Conservation (phyloP, 768 basidiomycete species). For the Gymnopilus dilepis region DNA sequence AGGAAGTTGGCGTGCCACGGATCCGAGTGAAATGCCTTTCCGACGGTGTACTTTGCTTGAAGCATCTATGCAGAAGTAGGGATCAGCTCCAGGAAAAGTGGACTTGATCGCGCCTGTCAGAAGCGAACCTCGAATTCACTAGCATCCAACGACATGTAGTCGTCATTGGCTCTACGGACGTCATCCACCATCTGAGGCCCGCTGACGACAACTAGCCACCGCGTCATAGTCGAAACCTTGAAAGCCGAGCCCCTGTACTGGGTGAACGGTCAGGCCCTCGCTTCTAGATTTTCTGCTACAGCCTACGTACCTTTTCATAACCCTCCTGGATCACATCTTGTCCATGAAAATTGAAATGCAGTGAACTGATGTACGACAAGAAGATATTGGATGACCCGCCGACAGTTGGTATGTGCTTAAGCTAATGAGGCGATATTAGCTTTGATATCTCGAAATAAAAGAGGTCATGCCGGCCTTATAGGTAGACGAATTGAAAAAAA, state of each 20-base stretch:
- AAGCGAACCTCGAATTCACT: too few species aligned
- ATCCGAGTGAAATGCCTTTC: not conserved
- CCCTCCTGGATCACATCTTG: conserved; percentile 24
- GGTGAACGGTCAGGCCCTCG: too few species aligned
- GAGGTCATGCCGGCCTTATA: not conserved
- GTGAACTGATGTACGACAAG: conserved; percentile 17
- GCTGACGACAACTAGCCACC: too few species aligned
- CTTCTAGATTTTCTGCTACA: too few species aligned
- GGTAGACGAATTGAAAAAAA: not conserved
- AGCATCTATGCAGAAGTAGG: not conserved
- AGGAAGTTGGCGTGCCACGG: not conserved
- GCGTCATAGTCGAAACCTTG: too few species aligned
- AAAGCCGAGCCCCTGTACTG: too few species aligned
- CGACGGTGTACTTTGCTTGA: not conserved
- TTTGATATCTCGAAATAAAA: not conserved
- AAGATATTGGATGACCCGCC: conserved; percentile 14
- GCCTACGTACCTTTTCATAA: too few species aligned
- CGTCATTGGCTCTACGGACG: too few species aligned
- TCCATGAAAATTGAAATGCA: conserved; percentile 19
- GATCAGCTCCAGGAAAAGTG: too few species aligned
- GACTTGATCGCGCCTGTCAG: too few species aligned
- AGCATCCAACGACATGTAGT: too few species aligned
- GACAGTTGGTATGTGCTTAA: conserved; percentile 23
- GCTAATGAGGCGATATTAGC: not conserved
- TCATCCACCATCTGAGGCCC: too few species aligned